Conservation (phyloP, 805 yeast species). For the Wickerhamia fluorescens region DNA sequence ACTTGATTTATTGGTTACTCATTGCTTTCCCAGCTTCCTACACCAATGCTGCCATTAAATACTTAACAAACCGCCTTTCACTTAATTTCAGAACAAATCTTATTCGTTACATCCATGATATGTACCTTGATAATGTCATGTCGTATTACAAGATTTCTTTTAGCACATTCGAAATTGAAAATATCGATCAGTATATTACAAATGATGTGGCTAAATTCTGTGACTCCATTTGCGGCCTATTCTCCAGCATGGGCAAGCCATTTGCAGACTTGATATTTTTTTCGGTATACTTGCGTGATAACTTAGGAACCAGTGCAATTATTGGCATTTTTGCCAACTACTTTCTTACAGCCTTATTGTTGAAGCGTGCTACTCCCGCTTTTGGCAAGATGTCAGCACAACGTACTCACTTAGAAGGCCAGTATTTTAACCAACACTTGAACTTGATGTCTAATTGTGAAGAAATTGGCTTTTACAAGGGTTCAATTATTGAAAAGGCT, state of each 20-base stretch:
- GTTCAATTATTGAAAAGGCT: slow-evolving; percentile 67
- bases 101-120: slow-evolving; percentile 81
- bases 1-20: slow-evolving; percentile 77
- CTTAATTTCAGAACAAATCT: slow-evolving; percentile 79
- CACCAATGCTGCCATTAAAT: slow-evolving; percentile 85
- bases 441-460: slow-evolving; percentile 84
- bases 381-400: slow-evolving; percentile 71
- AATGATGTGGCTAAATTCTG: slow-evolving; percentile 78
- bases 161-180: slow-evolving; percentile 48
- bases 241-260: slow-evolving; percentile 89
- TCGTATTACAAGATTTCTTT: slow-evolving; percentile 77
- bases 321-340: slow-evolving; percentile 77
- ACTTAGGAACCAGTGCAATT: slow-evolving; percentile 82
- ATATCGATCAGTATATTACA: slow-evolving; percentile 82
- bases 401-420: slow-evolving; percentile 78
- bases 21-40: slow-evolving; percentile 92
- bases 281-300: slow-evolving; percentile 75
- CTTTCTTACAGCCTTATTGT: slow-evolving; percentile 65
- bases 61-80: slow-evolving; percentile 66
- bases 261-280: slow-evolving; percentile 79
- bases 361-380: slow-evolving; percentile 73
- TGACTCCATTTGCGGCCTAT: slow-evolving; percentile 72
- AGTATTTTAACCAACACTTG: slow-evolving; percentile 78
- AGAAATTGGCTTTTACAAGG: slow-evolving; percentile 91
- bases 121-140: slow-evolving; percentile 73